Evolutionary conservation across 2,329 filamentous ascomycete genomes (phyloP).

Genomic region (Phaeosphaeriaceae sp.): DNA sequence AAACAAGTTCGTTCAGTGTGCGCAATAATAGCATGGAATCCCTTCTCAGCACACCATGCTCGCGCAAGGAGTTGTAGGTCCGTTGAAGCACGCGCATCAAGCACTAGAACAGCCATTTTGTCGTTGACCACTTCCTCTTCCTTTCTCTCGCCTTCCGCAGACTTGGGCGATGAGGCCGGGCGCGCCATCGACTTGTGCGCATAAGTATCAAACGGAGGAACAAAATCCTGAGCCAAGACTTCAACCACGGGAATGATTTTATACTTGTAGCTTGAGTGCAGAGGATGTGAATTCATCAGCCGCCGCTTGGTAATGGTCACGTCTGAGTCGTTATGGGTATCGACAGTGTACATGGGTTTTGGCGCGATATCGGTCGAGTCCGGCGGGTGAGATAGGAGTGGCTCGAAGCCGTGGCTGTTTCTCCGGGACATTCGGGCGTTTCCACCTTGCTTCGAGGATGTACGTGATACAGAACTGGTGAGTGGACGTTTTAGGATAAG

Average conservation of each 20-base stretch:
- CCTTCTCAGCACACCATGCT: slow-evolving; percentile 75
- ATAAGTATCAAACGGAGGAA: slow-evolving; percentile 31
- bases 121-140: slow-evolving; percentile 20
- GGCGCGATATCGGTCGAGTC: slow-evolving; percentile 35
- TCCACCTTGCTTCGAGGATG: slow-evolving; percentile 40
- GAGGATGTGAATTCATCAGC: slow-evolving; percentile 46
- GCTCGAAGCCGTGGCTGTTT: slow-evolving; percentile 45
- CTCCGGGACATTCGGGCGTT: slow-evolving; percentile 32
- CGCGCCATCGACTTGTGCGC: slow-evolving; percentile 21
- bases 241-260: slow-evolving; percentile 44
- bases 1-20: slow-evolving; percentile 72
- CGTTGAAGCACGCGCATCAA: slow-evolving; percentile 63
- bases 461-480: slow-evolving; percentile 34
- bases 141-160: slow-evolving; percentile 13
- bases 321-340: slow-evolving; percentile 19
- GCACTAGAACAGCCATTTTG: slow-evolving; percentile 46
- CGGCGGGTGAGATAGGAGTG: slow-evolving; percentile 43
- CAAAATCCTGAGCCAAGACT: slow-evolving; percentile 35
- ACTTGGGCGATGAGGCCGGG: slow-evolving; percentile 15
- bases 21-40: slow-evolving; percentile 76
- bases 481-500: slow-evolving; percentile 32
- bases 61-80: slow-evolving; percentile 73
- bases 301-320: slow-evolving; percentile 13
- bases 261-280: slow-evolving; percentile 49
- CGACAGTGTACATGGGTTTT: slow-evolving; percentile 31